phyloP scores from a whole-genome alignment of 768 basidiomycete genomes.

The Mycena amicta region DNA sequence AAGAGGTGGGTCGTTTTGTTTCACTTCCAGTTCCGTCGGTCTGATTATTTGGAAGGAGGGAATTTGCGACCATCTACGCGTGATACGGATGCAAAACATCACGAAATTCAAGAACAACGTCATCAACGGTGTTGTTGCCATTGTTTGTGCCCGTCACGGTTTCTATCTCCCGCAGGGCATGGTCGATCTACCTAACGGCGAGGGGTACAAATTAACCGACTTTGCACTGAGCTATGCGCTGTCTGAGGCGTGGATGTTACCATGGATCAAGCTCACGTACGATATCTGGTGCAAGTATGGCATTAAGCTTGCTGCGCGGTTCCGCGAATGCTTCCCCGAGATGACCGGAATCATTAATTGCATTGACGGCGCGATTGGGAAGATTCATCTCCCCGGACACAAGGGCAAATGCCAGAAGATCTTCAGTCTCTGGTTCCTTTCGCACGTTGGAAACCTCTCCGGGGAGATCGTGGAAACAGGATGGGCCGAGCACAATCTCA shows the following conservation, averaged over 20 bases:
- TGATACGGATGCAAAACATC: no score
- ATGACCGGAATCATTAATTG: neutral
- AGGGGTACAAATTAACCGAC: conserved; percentile 27
- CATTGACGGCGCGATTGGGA: conserved; percentile 11
- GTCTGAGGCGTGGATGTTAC: neutral
- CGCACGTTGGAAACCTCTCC: neutral
- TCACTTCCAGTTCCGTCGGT: no score
- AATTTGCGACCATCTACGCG: no score
- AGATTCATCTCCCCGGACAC: conserved; percentile 11
- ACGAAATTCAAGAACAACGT: no score
- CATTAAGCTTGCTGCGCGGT: neutral
- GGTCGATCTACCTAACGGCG: no score
- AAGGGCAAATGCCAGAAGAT: neutral
- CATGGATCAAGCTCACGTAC: conserved; percentile 8
- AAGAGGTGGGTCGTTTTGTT: no score
- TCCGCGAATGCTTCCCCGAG: neutral
- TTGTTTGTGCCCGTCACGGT: no score
- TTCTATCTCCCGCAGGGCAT: no score
- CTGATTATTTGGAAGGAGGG: no score
- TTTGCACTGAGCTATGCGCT: conserved; percentile 26
- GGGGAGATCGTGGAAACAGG: conserved; percentile 17
- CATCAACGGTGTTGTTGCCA: no score
- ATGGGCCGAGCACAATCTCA: conserved; percentile 19
- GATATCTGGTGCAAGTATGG: conserved; percentile 11
- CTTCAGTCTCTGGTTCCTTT: conserved; percentile 3